These are phyloP conservation scores for Ascochyta fabae DNA, from an alignment of 2,329 filamentous ascomycete genomes.

Conservation along the genomic window DNA sequence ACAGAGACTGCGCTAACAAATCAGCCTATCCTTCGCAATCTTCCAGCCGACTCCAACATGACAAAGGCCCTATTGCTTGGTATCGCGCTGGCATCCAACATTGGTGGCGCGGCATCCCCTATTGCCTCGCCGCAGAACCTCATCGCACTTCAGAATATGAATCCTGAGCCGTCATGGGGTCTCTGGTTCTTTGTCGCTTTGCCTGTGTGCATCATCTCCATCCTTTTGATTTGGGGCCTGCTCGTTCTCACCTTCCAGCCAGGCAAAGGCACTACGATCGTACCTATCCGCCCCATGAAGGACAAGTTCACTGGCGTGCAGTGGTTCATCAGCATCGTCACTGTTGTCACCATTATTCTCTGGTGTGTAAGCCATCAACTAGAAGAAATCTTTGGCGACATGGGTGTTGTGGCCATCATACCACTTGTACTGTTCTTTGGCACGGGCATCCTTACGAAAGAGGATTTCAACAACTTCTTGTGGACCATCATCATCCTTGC, in stretches of 20 bases:
- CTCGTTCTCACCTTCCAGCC: conserved; percentile 86
- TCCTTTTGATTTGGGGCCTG: conserved; percentile 87
- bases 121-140: conserved; percentile 98
- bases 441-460: conserved; percentile 93
- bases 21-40: conserved; percentile 91
- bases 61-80: conserved; percentile 94
- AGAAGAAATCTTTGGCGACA: conserved; percentile 88
- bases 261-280: conserved; percentile 82
- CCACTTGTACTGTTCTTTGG: conserved; percentile 96
- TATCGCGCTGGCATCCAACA: conserved; percentile 92
- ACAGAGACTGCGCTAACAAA: conserved; percentile 10
- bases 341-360: conserved; percentile 80
- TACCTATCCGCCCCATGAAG: conserved; percentile 87
- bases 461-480: conserved; percentile 99
- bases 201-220: conserved; percentile 87
- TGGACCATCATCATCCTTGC: conserved; percentile 99
- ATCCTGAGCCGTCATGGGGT: conserved; percentile 87
- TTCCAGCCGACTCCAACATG: conserved; percentile 89
- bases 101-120: conserved; percentile 93
- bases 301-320: conserved; percentile 88
- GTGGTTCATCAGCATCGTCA: conserved; percentile 89
- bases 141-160: conserved; percentile 95
- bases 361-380: conserved; percentile 95
- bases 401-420: conserved; percentile 97
- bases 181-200: conserved; percentile 97